These are phyloP conservation scores for Epichloe sp. DNA, from an alignment of 2,329 filamentous ascomycete genomes.

Conservation along the genomic window DNA sequence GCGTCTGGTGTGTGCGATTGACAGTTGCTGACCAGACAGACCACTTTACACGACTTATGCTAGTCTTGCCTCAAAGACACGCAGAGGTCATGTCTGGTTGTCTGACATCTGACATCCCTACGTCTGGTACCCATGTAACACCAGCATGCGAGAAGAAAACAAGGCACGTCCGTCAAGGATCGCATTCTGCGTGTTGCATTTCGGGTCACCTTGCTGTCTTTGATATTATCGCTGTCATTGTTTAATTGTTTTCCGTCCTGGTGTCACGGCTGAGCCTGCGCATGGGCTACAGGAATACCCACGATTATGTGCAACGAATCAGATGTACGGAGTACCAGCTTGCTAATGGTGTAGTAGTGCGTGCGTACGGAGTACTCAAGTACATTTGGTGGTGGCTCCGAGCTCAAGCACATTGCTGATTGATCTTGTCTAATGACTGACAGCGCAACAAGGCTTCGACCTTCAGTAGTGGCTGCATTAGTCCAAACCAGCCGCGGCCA, in stretches of 20 bases:
- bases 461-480: slow-evolving; percentile 1
- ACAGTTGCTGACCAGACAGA: too few species aligned
- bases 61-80: background rate
- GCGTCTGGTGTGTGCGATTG: too few species aligned
- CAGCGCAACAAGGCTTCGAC: background rate
- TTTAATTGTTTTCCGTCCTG: background rate
- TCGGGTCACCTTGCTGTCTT: background rate
- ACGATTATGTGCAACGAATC: background rate
- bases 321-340: background rate
- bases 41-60: background rate
- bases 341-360: background rate
- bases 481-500: background rate
- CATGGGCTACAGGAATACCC: background rate
- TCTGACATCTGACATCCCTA: background rate
- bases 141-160: background rate
- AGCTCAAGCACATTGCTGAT: background rate
- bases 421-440: background rate
- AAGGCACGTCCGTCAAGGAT: background rate
- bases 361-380: background rate
- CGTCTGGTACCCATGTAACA: background rate
- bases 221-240: background rate
- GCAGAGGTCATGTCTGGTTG: background rate
- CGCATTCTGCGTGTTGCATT: background rate
- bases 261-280: background rate
- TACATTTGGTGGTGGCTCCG: background rate